Conservation (phyloP, 2,329 filamentous ascomycete genomes). For the Aspergillus felis region DNA sequence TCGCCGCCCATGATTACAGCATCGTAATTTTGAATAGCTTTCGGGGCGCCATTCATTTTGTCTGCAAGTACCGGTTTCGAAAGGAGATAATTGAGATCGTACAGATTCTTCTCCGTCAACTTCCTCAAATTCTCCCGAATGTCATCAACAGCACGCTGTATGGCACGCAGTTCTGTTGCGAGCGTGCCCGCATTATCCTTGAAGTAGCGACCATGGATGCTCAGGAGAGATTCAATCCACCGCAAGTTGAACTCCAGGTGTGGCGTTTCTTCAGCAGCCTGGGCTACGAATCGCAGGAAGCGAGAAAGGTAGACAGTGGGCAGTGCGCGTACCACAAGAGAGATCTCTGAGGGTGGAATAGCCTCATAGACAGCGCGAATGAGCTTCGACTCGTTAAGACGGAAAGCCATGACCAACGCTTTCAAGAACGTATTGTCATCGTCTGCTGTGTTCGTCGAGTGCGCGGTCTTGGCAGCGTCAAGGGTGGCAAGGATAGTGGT, state of each 20-base stretch:
- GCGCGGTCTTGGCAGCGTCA: slow-evolving; percentile 34
- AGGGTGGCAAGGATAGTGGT: slow-evolving; percentile 77
- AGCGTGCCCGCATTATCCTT: slow-evolving; percentile 75
- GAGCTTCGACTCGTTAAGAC: slow-evolving; percentile 79
- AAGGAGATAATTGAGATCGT: slow-evolving; percentile 80
- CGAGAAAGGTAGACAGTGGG: slow-evolving; percentile 83
- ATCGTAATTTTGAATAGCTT: slow-evolving; percentile 26
- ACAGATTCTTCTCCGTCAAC: slow-evolving; percentile 82
- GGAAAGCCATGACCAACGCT: slow-evolving; percentile 94
- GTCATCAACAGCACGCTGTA: slow-evolving; percentile 73
- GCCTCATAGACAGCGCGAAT: slow-evolving; percentile 82
- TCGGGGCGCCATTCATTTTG: slow-evolving; percentile 21
- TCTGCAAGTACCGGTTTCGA: slow-evolving; percentile 45
- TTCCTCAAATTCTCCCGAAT: slow-evolving; percentile 79
- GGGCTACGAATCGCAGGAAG: slow-evolving; percentile 79
- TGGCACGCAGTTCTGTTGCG: slow-evolving; percentile 77
- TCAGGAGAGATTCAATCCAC: slow-evolving; percentile 81
- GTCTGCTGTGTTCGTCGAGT: slow-evolving; percentile 49
- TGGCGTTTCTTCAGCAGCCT: slow-evolving; percentile 82
- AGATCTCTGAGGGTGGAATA: slow-evolving; percentile 70
- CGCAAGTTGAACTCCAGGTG: slow-evolving; percentile 92
- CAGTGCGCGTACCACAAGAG: slow-evolving; percentile 71
- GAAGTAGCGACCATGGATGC: slow-evolving; percentile 79
- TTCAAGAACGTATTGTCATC: slow-evolving; percentile 77
- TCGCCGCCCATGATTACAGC: slow-evolving; percentile 14